Conservation (phyloP, 371 early-diverging fungal species). For the Saksenaea oblongispora region DNA sequence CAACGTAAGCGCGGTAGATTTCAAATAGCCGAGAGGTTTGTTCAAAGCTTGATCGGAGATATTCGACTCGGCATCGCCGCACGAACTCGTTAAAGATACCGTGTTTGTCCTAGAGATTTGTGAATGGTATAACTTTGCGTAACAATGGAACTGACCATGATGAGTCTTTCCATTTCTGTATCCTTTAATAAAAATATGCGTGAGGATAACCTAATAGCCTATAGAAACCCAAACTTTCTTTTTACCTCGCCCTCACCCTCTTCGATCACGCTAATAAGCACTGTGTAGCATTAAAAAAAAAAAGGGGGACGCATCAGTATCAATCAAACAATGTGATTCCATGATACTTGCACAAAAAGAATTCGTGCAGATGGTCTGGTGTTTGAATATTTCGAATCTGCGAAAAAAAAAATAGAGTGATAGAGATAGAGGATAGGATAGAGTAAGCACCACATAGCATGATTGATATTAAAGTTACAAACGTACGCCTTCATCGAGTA, state of each 20-base stretch:
- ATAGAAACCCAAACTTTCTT: neutral
- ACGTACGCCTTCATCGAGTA: neutral
- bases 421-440: neutral
- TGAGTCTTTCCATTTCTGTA: conserved; percentile 10
- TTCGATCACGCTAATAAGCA: conserved; percentile 7
- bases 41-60: conserved; percentile 17
- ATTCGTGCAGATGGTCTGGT: conserved; percentile 10
- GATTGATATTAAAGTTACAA: neutral
- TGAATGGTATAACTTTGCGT: conserved; percentile 5
- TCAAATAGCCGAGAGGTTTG: conserved; percentile 23
- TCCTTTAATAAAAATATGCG: conserved; percentile 9
- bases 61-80: conserved; percentile 38
- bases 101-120: conserved; percentile 25
- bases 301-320: neutral
- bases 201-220: neutral
- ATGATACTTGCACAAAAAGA: conserved; percentile 5
- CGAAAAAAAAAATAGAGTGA: neutral
- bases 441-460: neutral
- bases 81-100: conserved; percentile 44
- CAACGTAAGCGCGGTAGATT: conserved; percentile 25
- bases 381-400: conserved; percentile 11
- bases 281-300: neutral
- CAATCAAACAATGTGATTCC: neutral
- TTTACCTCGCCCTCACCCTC: conserved; percentile 11
- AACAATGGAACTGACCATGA: neutral